These are phyloP conservation scores for Pichia phayaonensis DNA, from an alignment of 805 yeast species.

Conservation along the genomic window DNA sequence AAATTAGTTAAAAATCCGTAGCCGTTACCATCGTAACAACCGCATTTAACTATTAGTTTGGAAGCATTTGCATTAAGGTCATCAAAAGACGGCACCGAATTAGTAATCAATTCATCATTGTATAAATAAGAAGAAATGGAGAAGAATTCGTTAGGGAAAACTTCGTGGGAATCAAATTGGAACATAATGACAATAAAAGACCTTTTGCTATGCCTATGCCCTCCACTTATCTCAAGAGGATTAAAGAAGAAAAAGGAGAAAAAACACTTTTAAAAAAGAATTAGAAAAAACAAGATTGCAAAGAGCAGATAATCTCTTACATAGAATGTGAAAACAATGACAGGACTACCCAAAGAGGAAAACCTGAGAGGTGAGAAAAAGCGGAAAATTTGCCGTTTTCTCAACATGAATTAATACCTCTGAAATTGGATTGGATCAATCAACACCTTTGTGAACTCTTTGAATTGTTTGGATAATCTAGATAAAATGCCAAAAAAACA, in stretches of 20 bases:
- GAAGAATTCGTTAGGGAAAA: neutral
- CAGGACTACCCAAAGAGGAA: neutral
- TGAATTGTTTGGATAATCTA: neutral
- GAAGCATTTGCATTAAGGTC: neutral
- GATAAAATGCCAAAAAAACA: conserved; percentile 5
- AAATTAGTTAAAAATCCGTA: conserved; percentile 33
- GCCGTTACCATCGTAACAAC: conserved; percentile 37
- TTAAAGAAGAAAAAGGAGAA: neutral
- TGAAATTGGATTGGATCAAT: neutral
- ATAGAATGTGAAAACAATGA: neutral
- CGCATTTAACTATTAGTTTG: conserved; percentile 11
- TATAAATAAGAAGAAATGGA: neutral
- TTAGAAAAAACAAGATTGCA: neutral
- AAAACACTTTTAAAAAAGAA: too few relatives aligned
- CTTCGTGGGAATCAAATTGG: neutral
- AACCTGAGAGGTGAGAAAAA: neutral
- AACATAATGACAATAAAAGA: neutral
- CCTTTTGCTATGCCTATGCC: neutral
- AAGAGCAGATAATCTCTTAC: neutral
- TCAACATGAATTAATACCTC: neutral
- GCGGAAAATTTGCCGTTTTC: neutral
- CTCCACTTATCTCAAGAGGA: neutral
- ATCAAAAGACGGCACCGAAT: neutral
- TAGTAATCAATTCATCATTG: neutral
- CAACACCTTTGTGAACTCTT: too few relatives aligned